phyloP scores from a whole-genome alignment of 2,329 filamentous ascomycete genomes.

The Fusarium nematophilum region DNA sequence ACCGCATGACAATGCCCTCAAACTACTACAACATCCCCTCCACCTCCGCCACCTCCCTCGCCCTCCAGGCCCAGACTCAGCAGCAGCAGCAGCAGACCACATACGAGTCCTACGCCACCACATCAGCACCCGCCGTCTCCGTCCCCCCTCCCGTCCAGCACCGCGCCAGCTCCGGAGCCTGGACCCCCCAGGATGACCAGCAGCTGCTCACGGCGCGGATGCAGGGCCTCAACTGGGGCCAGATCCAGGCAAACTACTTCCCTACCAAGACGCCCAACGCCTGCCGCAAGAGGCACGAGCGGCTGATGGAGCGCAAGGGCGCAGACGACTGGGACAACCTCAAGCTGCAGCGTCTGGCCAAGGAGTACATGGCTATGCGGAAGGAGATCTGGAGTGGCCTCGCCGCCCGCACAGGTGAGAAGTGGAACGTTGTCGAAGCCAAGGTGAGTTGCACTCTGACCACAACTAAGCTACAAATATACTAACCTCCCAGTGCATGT shows the following conservation, averaged over 20 bases:
- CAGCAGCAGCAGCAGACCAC: no score
- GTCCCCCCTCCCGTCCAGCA: conserved; percentile 59
- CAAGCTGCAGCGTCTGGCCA: conserved; percentile 79
- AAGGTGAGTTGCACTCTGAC: conserved; percentile 59
- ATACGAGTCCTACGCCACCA: conserved; percentile 55
- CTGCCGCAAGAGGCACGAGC: conserved; percentile 89
- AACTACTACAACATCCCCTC: conserved; percentile 55
- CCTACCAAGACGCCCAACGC: conserved; percentile 83
- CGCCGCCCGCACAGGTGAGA: conserved; percentile 81
- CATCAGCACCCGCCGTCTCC: conserved; percentile 48
- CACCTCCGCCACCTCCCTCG: conserved; percentile 46
- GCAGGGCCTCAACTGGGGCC: conserved; percentile 83
- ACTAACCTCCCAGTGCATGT: conserved; percentile 74
- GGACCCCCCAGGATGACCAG: conserved; percentile 80
- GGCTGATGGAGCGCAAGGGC: conserved; percentile 80
- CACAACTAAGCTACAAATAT: rapidly evolving
- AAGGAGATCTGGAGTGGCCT: conserved; percentile 85
- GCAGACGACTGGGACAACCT: conserved; percentile 82
- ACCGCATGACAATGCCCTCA: conserved; percentile 53
- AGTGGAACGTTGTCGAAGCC: conserved; percentile 77
- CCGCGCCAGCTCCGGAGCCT: conserved; percentile 72
- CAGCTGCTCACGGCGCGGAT: conserved; percentile 77
- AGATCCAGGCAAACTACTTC: conserved; percentile 82
- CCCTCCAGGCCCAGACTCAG: conserved; percentile 48
- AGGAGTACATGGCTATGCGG: conserved; percentile 82